Evolutionary conservation across 1,284 basidiomycete species (phyloP).

Genomic region (Schizopora paradoxa): DNA sequence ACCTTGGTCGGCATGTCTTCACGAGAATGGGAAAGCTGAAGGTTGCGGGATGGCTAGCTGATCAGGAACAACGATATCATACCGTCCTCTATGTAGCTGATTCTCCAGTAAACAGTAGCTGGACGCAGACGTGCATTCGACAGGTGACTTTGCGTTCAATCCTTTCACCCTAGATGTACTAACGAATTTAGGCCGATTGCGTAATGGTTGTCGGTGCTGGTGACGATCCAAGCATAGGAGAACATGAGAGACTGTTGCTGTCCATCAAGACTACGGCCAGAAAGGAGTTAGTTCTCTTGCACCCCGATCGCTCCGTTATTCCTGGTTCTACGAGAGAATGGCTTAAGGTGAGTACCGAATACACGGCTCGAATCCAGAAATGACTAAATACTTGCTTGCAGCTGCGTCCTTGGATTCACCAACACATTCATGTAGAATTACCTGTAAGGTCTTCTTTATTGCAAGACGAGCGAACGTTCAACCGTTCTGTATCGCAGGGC

Average conservation of each 20-base stretch:
- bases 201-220: constrained; percentile 95
- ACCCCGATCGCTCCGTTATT: constrained; percentile 84
- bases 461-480: neutral
- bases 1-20: constrained; percentile 90
- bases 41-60: constrained; percentile 88
- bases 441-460: constrained; percentile 43
- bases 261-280: constrained; percentile 96
- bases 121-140: constrained; percentile 96
- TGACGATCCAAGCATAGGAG: constrained; percentile 84
- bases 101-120: constrained; percentile 85
- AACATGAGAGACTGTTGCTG: constrained; percentile 88
- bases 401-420: constrained; percentile 93
- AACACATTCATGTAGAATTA: constrained; percentile 88
- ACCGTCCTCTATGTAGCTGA: constrained; percentile 94
- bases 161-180: neutral
- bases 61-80: constrained; percentile 88
- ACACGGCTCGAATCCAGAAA: constrained; percentile 2
- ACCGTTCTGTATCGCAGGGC: constrained; percentile 38
- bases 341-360: constrained; percentile 69
- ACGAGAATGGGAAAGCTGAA: constrained; percentile 93
- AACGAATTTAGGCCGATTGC: constrained; percentile 72
- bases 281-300: constrained; percentile 93
- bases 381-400: constrained; percentile 28
- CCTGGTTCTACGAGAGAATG: constrained; percentile 94
- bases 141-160: constrained; percentile 48